Evolutionary conservation across 352 stramenopile species (phyloP).

Genomic region (Globisporangium paroecandrum): DNA sequence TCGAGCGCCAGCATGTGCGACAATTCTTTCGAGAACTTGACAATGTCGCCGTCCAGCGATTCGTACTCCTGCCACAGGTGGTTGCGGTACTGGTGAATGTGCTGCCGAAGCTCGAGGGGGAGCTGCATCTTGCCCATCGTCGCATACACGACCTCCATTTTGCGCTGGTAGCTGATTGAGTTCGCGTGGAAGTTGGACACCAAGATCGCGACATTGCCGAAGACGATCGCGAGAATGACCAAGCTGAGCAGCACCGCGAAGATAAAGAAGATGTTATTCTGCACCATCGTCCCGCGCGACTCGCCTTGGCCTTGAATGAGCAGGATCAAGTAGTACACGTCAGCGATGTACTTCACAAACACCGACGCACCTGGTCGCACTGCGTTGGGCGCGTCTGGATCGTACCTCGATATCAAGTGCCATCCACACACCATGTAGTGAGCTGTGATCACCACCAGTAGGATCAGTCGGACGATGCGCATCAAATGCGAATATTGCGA

Average conservation of each 20-base stretch:
- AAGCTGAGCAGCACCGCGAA: conserved; percentile 44
- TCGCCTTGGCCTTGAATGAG: conserved; percentile 60
- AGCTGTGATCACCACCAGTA: conserved; percentile 8
- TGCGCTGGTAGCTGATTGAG: conserved; percentile 52
- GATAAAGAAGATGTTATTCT: conserved; percentile 41
- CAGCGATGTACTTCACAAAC: conserved; percentile 25
- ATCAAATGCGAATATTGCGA: conserved; percentile 16
- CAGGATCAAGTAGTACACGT: conserved; percentile 45
- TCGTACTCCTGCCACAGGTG: conserved; percentile 71
- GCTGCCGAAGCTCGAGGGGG: conserved; percentile 38
- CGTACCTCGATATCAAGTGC: neutral
- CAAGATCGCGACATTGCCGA: conserved; percentile 57
- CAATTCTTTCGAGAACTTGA: conserved; percentile 52
- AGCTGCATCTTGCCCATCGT: conserved; percentile 55
- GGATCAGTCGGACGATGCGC: conserved; percentile 10
- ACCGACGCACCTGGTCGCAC: neutral
- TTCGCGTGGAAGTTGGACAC: conserved; percentile 64
- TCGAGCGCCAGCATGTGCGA: conserved; percentile 61
- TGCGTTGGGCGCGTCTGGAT: neutral
- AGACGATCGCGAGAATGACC: conserved; percentile 52
- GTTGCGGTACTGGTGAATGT: conserved; percentile 67
- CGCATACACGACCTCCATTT: conserved; percentile 58
- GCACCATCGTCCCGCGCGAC: conserved; percentile 12
- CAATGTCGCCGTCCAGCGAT: conserved; percentile 49
- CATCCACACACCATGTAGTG: conserved; percentile 18